Evolutionary conservation across 1,139 yeast genomes (phyloP), one percentile per base, ranked within the genome.

Genomic region (Petasospora fabianii): DNA sequence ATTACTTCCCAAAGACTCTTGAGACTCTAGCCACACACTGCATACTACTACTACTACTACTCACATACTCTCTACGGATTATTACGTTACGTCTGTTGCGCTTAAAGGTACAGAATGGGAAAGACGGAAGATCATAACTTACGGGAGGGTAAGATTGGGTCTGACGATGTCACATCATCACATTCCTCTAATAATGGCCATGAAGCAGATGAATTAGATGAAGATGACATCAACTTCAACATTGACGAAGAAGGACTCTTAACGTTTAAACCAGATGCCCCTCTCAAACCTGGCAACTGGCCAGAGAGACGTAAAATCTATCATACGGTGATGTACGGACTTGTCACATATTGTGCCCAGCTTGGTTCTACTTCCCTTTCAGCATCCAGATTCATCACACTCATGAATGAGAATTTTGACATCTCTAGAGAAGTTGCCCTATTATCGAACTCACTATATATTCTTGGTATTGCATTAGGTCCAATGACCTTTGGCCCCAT

Each of bases 371-470:
- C 73, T 0, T 55, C 68, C 1, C 50, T 67, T 48, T 47, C 68
- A 0, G 56, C 69, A 1, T 31, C 37, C 13, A 39, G 42, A 39
- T 52, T 50, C 32, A 45, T 59, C 12, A 54, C 55, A 12, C 48
- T 60, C n/a, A 48, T 71, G 37, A 55, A 56, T 46, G 48, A 50
- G 11, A 59, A 65, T 16, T 69, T 61, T 40, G 51, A 56, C 15
- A 50, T 61, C 13, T 47, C 58, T 11, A 48, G 59, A 40, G 60
- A 60, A 29, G 55, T 60, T 4, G 59, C 73, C 2, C 48, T 69
- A 0, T 64, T 76, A 3, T 66, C 74, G 2, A 50, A 72, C 34
- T 65, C 79, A 1, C 65, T 78, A 33, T 77, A 75, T 43, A 58
- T 69, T 16, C 50, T 74, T 20, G 71, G 73, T 2, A 64, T 72